Evolutionary conservation across 768 basidiomycete genomes (phyloP).

Genomic region (Lactifluus pinguis): DNA sequence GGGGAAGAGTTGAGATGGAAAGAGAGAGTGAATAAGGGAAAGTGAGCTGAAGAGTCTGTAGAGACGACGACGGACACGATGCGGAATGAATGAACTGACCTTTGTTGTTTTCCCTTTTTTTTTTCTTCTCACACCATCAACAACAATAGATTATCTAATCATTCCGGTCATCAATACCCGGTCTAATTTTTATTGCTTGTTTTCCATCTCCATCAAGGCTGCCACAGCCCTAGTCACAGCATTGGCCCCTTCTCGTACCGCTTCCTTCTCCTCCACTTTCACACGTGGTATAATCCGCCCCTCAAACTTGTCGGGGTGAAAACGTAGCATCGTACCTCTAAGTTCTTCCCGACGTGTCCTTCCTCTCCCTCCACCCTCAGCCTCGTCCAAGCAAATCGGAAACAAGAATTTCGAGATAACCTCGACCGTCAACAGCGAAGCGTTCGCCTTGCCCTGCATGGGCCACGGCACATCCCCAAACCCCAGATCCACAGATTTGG

Average conservation of each 20-base stretch:
- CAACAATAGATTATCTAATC: neutral
- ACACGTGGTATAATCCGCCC: constrained; percentile 56
- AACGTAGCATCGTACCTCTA: constrained; percentile 51
- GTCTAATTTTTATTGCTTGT: no score
- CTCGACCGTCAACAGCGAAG: constrained; percentile 30
- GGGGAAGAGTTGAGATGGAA: neutral
- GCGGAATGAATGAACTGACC: no score
- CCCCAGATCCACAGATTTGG: constrained; percentile 23
- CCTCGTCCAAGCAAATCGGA: constrained; percentile 31
- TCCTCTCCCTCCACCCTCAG: constrained; percentile 22
- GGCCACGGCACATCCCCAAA: constrained; percentile 65
- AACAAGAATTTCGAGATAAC: constrained; percentile 44
- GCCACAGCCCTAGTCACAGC: constrained; percentile 56
- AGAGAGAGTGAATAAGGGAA: neutral
- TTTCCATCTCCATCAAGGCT: constrained; percentile 31
- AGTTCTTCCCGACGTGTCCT: constrained; percentile 43
- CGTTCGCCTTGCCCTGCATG: constrained; percentile 21
- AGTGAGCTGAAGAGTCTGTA: neutral
- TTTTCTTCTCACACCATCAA: neutral
- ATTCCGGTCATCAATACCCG: neutral
- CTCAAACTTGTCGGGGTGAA: constrained; percentile 67
- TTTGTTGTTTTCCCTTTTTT: neutral
- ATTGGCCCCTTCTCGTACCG: constrained; percentile 52
- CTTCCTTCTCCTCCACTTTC: constrained; percentile 35
- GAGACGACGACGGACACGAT: no score